Evolutionary conservation across 768 basidiomycete genomes (phyloP).

Genomic region (Lentinula raphanica): DNA sequence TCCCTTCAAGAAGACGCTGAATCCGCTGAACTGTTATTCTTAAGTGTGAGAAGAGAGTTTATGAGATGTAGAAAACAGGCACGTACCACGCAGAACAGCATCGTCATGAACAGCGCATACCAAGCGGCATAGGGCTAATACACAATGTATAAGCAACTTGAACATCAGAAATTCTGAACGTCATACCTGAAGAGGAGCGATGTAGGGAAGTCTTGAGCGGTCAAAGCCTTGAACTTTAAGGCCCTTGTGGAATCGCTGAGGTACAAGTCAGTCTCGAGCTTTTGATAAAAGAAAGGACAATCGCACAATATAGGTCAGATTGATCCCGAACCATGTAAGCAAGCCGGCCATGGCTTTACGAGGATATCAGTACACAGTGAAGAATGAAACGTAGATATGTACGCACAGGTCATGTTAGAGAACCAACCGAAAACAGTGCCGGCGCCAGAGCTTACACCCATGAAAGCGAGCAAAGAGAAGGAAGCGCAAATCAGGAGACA

Average conservation of each 20-base stretch:
- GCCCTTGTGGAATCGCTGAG: slow-evolving; percentile 77
- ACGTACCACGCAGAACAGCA: slow-evolving; percentile 61
- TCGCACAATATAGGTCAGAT: slow-evolving; percentile 46
- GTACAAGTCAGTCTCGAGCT: neutral
- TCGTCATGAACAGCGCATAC: slow-evolving; percentile 37
- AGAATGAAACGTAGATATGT: slow-evolving; percentile 40
- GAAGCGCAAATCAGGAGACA: slow-evolving; percentile 63
- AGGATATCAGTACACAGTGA: too few species aligned
- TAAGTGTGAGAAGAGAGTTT: neutral
- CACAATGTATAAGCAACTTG: neutral
- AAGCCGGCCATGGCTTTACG: slow-evolving; percentile 42
- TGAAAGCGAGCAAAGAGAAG: slow-evolving; percentile 75
- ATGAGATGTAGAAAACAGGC: neutral
- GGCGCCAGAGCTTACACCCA: slow-evolving; percentile 64
- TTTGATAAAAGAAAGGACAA: neutral
- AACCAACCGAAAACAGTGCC: slow-evolving; percentile 80
- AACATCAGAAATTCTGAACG: neutral
- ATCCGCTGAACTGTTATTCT: slow-evolving; percentile 40
- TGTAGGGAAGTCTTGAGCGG: slow-evolving; percentile 66
- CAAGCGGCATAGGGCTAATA: slow-evolving; percentile 70
- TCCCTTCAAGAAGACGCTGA: slow-evolving; percentile 45
- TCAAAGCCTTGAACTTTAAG: slow-evolving; percentile 75
- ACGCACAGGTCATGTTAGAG: slow-evolving; percentile 60
- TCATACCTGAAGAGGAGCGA: slow-evolving; percentile 34
- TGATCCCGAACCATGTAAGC: slow-evolving; percentile 80